Base-by-base conservation (phyloP, 164 flowering plant species). In the Santalum album region DNA sequence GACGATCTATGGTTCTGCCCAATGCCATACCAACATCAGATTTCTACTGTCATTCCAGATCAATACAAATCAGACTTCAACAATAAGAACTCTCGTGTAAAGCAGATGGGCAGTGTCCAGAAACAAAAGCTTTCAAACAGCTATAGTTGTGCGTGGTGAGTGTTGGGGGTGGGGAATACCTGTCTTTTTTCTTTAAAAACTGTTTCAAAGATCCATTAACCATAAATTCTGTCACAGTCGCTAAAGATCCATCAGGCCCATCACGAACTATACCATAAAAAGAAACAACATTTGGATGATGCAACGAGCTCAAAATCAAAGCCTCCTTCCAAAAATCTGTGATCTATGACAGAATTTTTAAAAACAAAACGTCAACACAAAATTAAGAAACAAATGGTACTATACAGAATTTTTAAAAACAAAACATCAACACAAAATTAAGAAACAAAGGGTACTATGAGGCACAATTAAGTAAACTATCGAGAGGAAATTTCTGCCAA, bases 251-350 rank as follows among this genome's bases (percentile, higher is more conserved):
- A 70, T 85, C 96, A 56, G 97, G 96, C 24, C 99, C 97, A 76
- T 92, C 95, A 63, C 99, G 99, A 45, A 92, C 99, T 34, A 92
- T 83, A 16, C 99, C 99, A 66, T 92, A 92, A 64, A 92, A 92
- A 38, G 99, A 78, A 55, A 92, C 99, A 57, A 92, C 96, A 83
- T 92, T 92, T 57, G 99, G 99, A 71, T 92, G 99, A 57, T 92
- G 99, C 69, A 89, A 65, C 4, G 97, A 87, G 70, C 97, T 79
- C 63, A 92, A 67, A 61, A 87, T 76, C 73, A 78, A 66, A 64
- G 99, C 99, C 72, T 92, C 99, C 72, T 83, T 92, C 99, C 99
- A 92, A 72, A 92, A 92, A 70, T 92, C 99, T 16, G 95, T 90
- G 64, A 92, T 92, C 99, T 92, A 54, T 44, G 23, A 32, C 15